A percentile compares a stretch with the other conserved stretches of the same genome.
These are phyloP conservation scores for Apiotrichum veenhuisii DNA, from an alignment of 1,284 basidiomycete genomes.

Conservation along the genomic window DNA sequence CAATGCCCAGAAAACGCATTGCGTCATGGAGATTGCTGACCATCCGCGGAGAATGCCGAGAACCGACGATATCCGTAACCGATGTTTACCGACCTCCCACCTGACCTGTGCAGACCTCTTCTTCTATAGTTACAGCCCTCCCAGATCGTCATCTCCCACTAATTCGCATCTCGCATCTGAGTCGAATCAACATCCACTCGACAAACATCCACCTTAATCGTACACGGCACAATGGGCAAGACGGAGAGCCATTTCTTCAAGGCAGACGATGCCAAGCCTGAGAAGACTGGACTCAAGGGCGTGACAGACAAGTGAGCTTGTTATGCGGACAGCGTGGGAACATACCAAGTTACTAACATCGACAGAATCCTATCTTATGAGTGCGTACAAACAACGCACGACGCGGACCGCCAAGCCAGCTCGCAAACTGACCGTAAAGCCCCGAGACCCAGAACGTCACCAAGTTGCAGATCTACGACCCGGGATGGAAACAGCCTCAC, in stretches of 20 bases:
- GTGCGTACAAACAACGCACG: not conserved
- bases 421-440: not conserved
- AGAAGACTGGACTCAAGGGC: not conserved
- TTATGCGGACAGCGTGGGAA: not conserved
- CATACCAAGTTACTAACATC: not conserved
- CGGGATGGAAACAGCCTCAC: conserved; percentile 8
- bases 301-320: conserved; percentile 6
- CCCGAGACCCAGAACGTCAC: conserved; percentile 10
- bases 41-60: no score
- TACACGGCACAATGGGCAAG: conserved; percentile 3
- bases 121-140: no score
- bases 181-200: no score
- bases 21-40: no score
- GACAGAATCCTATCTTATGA: conserved; percentile 8
- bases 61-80: no score
- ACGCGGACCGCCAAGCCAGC: not conserved
- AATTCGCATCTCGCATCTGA: no score
- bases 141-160: no score
- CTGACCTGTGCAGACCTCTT: no score
- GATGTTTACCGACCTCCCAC: no score
- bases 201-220: no score
- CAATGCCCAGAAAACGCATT: no score
- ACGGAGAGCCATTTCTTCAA: conserved; percentile 6
- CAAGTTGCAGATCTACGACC: conserved; percentile 9
- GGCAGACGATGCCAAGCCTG: conserved; percentile 1